These are phyloP conservation scores for Backusella circina DNA, from an alignment of 192 early-diverging fungal genomes.

Conservation along the genomic window DNA sequence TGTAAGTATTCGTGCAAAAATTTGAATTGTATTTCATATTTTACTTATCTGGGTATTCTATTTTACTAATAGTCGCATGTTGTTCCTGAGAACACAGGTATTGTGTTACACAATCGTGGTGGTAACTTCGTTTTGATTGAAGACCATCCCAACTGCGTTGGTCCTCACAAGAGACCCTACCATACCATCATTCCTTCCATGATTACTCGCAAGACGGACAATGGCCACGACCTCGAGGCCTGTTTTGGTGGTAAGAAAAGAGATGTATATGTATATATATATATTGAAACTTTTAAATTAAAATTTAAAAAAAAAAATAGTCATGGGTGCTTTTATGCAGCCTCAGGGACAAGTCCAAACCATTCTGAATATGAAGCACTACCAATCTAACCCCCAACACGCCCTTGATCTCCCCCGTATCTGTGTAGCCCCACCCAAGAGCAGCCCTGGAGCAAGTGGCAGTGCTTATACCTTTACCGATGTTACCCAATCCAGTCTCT, in stretches of 20 bases:
- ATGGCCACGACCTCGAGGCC: conserved; percentile 35
- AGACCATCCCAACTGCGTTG: conserved; percentile 61
- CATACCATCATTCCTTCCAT: conserved; percentile 80
- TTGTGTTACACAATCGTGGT: conserved; percentile 70
- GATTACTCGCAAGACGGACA: conserved; percentile 41
- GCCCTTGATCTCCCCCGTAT: conserved; percentile 72
- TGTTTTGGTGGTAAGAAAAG: conserved; percentile 44
- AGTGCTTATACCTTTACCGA: conserved; percentile 24
- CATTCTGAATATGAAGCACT: conserved; percentile 61
- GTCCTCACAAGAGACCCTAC: conserved; percentile 66
- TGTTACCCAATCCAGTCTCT: conserved; percentile 33
- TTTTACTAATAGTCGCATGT: conserved; percentile 34
- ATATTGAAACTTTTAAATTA: too few relatives aligned
- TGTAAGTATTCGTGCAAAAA: conserved; percentile 35
- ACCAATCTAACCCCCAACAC: conserved; percentile 55
- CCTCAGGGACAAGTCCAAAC: conserved; percentile 84
- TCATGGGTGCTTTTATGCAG: conserved; percentile 78
- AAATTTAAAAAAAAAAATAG: conserved; percentile 38
- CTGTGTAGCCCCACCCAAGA: conserved; percentile 45
- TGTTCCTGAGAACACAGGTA: conserved; percentile 58
- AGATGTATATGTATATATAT: not conserved
- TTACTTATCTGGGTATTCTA: too few relatives aligned
- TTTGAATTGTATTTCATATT: too few relatives aligned
- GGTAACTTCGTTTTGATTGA: conserved; percentile 60
- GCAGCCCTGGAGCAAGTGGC: conserved; percentile 14